These are phyloP conservation scores for Fusarium staphyleae DNA, from an alignment of 2,329 filamentous ascomycete species.

Conservation along the genomic window DNA sequence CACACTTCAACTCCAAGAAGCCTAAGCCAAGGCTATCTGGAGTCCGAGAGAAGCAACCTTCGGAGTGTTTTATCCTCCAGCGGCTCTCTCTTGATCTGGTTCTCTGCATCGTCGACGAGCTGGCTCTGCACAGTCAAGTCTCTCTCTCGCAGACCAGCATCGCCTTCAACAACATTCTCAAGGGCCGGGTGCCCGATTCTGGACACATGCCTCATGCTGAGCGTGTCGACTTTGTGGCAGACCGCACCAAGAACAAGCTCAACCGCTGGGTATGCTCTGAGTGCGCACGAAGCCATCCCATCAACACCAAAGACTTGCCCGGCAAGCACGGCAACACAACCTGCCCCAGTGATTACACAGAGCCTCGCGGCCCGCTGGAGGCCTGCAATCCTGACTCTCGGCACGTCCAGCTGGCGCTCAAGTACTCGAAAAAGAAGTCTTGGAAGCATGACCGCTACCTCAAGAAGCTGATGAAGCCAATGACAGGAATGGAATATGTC, in stretches of 20 bases:
- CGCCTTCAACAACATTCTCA: background rate
- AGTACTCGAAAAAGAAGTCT: background rate
- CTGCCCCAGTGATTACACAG: no score
- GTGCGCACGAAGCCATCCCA: background rate
- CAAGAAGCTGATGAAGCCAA: no score
- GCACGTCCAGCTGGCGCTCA: background rate
- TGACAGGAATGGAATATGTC: no score
- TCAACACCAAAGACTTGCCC: background rate
- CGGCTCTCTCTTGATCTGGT: background rate
- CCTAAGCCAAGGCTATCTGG: no score
- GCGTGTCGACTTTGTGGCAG: background rate
- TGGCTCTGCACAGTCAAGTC: background rate
- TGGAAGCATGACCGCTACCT: background rate
- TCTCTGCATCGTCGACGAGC: background rate
- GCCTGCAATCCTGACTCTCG: no score
- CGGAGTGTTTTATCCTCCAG: background rate
- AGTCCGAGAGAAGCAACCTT: no score
- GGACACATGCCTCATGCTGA: background rate
- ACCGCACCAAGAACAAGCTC: background rate
- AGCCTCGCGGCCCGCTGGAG: no score
- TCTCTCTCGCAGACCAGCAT: background rate
- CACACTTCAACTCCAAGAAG: no score
- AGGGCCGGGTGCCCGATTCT: background rate
- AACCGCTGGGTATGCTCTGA: background rate
- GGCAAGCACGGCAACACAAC: no score